Evolutionary conservation across 1,284 basidiomycete genomes (phyloP).

Genomic region (Exobasidium rhododendri): DNA sequence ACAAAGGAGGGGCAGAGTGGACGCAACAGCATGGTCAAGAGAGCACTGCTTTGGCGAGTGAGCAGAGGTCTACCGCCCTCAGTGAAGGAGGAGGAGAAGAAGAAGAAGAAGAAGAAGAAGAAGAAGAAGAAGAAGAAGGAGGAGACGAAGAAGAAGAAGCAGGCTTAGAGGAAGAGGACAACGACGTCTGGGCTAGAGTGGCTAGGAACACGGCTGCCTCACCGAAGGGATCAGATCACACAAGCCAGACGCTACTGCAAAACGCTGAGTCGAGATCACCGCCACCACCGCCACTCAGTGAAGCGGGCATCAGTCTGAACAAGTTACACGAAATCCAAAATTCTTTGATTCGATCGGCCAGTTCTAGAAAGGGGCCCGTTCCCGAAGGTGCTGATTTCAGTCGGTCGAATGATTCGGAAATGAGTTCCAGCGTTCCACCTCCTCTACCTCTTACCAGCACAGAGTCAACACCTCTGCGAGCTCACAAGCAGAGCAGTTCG

Average conservation of each 20-base stretch:
- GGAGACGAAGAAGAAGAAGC: neutral
- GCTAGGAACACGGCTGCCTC: conserved; percentile 18
- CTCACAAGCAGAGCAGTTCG: neutral
- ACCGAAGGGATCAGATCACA: conserved; percentile 8
- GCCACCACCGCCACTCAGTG: neutral
- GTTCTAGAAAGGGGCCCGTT: conserved; percentile 9
- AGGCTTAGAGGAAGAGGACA: conserved; percentile 19
- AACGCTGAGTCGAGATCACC: too few relatives aligned
- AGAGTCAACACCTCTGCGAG: neutral
- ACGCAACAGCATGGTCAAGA: conserved; percentile 26
- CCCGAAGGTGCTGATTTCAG: neutral
- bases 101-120: conserved; percentile 12
- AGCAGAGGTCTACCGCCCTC: neutral
- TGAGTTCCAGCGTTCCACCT: neutral
- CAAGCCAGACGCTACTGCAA: conserved; percentile 22
- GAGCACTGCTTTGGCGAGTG: conserved; percentile 14
- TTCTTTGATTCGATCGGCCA: conserved; percentile 32
- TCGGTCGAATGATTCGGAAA: neutral
- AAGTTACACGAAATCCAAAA: conserved; percentile 38
- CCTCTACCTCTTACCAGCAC: neutral
- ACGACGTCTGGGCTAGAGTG: conserved; percentile 43
- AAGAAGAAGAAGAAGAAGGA: neutral
- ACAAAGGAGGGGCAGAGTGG: conserved; percentile 17
- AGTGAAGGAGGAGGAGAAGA: neutral
- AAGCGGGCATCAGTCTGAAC: conserved; percentile 33